Evolutionary conservation across 768 basidiomycete genomes (phyloP).

Genomic region (Leccinum obscurum): DNA sequence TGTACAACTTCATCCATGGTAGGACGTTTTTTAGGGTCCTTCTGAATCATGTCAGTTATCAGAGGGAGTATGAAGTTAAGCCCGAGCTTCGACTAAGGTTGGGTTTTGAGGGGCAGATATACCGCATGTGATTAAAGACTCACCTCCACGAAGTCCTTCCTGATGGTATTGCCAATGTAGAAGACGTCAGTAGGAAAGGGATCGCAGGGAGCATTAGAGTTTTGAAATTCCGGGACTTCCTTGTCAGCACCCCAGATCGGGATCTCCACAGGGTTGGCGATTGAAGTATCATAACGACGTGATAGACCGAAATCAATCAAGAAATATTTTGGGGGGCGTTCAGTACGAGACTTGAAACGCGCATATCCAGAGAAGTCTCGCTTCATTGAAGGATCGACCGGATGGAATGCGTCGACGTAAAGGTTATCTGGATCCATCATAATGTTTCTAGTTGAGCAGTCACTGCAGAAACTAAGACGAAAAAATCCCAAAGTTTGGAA

Average conservation of each 20-base stretch:
- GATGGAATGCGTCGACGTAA: no score
- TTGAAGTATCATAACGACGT: background rate
- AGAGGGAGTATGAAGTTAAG: no score
- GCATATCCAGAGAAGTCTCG: background rate
- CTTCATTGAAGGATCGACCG: background rate
- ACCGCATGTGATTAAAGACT: background rate
- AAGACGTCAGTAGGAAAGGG: background rate
- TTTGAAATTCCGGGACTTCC: background rate
- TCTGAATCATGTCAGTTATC: no score
- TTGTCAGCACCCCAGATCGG: background rate
- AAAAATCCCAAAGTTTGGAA: no score
- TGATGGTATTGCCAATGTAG: background rate
- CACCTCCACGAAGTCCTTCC: background rate
- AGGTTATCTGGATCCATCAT: no score
- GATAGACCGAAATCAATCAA: background rate
- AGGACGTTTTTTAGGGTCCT: no score
- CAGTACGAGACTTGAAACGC: background rate
- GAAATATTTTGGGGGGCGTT: background rate
- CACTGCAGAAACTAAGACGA: no score
- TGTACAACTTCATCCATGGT: no score
- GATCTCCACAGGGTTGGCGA: background rate
- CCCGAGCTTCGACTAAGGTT: no score
- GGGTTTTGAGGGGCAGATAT: no score
- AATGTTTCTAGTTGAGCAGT: no score
- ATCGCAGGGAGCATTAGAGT: background rate